These are phyloP conservation scores for Papiliotrema nemorosa DNA, from an alignment of 1,284 basidiomycete genomes.

Conservation along the genomic window DNA sequence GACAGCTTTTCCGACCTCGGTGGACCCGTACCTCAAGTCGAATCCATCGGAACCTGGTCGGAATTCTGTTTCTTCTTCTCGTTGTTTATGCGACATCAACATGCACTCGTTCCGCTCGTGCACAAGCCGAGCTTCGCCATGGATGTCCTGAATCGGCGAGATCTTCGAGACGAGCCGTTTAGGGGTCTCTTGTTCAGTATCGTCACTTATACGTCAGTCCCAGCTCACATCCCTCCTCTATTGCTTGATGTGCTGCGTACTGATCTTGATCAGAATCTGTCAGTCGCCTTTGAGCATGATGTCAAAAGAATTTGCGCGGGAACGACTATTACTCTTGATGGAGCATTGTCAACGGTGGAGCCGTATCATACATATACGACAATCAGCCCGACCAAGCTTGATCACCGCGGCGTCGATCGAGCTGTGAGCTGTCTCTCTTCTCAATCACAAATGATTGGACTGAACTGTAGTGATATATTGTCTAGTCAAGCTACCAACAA, in stretches of 20 bases:
- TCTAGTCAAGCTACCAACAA: slow-evolving; percentile 19
- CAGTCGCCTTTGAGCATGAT: slow-evolving; percentile 26
- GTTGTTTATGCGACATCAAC: slow-evolving; percentile 28
- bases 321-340: slow-evolving; percentile 16
- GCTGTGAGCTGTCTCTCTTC: slow-evolving; percentile 7
- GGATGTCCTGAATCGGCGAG: slow-evolving; percentile 25
- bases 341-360: slow-evolving; percentile 18
- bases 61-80: slow-evolving; percentile 30
- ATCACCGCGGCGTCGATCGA: slow-evolving; percentile 15
- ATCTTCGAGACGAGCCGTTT: slow-evolving; percentile 25
- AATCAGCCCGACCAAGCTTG: slow-evolving; percentile 13
- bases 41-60: slow-evolving; percentile 21
- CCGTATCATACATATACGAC: slow-evolving; percentile 20
- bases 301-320: slow-evolving; percentile 15
- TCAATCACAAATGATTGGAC: neutral
- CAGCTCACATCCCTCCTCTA: no score
- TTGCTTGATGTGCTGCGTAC: no score
- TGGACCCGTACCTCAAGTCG: slow-evolving; percentile 11
- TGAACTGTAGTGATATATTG: slow-evolving; percentile 11
- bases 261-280: slow-evolving; percentile 16
- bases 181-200: slow-evolving; percentile 27
- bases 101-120: slow-evolving; percentile 30
- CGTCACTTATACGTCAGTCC: slow-evolving; percentile 22
- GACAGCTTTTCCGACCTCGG: neutral
- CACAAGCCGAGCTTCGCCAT: slow-evolving; percentile 31